Evolutionary conservation across 768 basidiomycete genomes (phyloP), one percentile per base, ranked within the genome.

Genomic region (Tricholoma flavovirens): DNA sequence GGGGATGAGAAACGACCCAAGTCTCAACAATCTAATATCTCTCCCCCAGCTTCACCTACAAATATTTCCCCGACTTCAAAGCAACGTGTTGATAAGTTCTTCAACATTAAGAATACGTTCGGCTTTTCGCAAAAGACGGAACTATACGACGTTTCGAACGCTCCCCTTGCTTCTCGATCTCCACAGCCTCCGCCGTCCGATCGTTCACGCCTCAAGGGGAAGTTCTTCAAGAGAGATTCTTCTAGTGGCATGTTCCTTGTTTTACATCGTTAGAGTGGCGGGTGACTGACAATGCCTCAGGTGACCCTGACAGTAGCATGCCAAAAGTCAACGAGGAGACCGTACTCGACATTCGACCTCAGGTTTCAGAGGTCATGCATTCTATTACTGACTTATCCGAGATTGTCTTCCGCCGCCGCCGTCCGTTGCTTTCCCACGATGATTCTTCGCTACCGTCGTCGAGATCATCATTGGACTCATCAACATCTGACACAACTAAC

Each of bases 401-500:
- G 17, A 19, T 42, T 10, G 36, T 38, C 50, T 42, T 59, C 55
- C 64, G 58, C 61, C 66, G 64, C 29, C 64, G 60, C 35, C 69
- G 66, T 64, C 67, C 71, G 59, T 66, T 74, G 53, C 61, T 73
- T 68, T 72, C 71, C 56, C 72, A 67, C 70, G 71, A 29, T 24
- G 71, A 29, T 24, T 24, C 36, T 19, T 38, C 57, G 29, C 51
- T 64, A 62, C 48, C 59, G 10, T 51, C 63, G 54, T 66, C 68
- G 42, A 67, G 69, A 35, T 59, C 60, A 15, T 64, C 61, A 10
- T 67, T 68, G 26, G 33, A 57, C 26, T 69, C 67, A 50, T 69
- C 69, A 4, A 49, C 51, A 21, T 68, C 68, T 14, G 59, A 66
- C 19, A 66, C 62, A 33, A 66, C 69, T 21, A 54, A 60, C 51